Percentiles rank a stretch among this genome's conserved stretches.
Conservation (phyloP, 2,329 filamentous ascomycete genomes). For the Colletotrichum truncatum region DNA sequence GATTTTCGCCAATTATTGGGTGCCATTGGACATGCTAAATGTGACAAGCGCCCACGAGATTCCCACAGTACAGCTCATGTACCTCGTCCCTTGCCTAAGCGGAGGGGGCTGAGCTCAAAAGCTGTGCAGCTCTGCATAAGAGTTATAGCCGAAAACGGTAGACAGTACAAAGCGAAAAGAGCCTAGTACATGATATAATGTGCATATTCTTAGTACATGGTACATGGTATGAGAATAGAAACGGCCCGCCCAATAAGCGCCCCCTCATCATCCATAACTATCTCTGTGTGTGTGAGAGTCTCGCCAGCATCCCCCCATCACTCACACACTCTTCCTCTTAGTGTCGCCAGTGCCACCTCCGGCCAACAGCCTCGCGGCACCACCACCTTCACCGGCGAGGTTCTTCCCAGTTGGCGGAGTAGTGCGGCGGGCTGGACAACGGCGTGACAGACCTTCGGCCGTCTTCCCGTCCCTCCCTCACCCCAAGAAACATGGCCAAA, state of each 20-base stretch:
- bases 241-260: slow-evolving; percentile 1
- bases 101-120: slow-evolving; percentile 14
- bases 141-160: no score
- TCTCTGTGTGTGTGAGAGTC: neutral
- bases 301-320: neutral
- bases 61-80: slow-evolving; percentile 14
- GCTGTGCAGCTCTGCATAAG: slow-evolving; percentile 7
- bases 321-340: neutral
- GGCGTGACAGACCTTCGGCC: slow-evolving; percentile 11
- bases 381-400: neutral
- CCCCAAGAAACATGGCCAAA: neutral
- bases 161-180: no score
- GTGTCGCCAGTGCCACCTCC: no score
- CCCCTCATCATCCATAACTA: neutral
- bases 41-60: slow-evolving; percentile 9
- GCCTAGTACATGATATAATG: no score
- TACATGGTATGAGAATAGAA: slow-evolving; percentile 24
- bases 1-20: neutral
- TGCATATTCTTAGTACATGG: no score
- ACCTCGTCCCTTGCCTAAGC: slow-evolving; percentile 12
- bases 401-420: neutral
- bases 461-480: neutral
- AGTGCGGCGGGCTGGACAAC: slow-evolving; percentile 1
- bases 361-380: neutral
- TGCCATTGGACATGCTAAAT: slow-evolving; percentile 11